Base-by-base conservation (phyloP, 1,139 yeast species). In the Wickerhamomyces sp. region DNA sequence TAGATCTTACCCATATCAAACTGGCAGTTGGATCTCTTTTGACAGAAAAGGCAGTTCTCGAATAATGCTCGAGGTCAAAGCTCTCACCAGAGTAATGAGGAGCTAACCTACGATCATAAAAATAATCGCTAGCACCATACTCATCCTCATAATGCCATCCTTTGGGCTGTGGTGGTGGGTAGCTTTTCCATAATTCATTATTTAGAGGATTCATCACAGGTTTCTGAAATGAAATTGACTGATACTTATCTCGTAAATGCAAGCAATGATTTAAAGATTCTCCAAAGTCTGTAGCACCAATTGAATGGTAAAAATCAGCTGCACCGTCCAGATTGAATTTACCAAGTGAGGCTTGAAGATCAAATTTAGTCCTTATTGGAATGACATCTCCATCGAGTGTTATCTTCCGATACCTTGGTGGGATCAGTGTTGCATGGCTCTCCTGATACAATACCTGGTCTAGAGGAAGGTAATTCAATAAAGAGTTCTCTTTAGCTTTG, bases 141-240 rank as follows among this genome's bases (percentile, higher is more conserved):
- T 52, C 55, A 30, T 53, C 58, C 16, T 45, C 46, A 31, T 53
- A 54, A 39, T 54, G 57, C 58, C 58, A 54, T 0, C 51, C 53
- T 37, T 47, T 54, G 1, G 49, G 49, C 20, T 45, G 49, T 16
- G 51, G 48, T 8, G 42, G 42, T 1, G 58, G 57, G 28, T 46
- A 54, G 13, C 48, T 48, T n/a, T 36, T 31, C 56, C 57, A 52
- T 2, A 30, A 24, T 1, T 41, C 38, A 21, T 27, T 28, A 35
- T 49, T 47, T 10, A 48, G 14, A 1, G 58, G 57, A 33, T 54
- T 53, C 21, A 48, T 52, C 10, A 42, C 21, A 5, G 48, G 41
- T 10, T 50, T 35, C 31, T 54, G 58, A 5, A 32, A 16, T 0
- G 58, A 54, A 1, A 45, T 3, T 2, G 12, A 12, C 20, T 45